Evolutionary conservation across 2,329 filamentous ascomycete species (phyloP).

Genomic region (Hymenoscyphus occultus): DNA sequence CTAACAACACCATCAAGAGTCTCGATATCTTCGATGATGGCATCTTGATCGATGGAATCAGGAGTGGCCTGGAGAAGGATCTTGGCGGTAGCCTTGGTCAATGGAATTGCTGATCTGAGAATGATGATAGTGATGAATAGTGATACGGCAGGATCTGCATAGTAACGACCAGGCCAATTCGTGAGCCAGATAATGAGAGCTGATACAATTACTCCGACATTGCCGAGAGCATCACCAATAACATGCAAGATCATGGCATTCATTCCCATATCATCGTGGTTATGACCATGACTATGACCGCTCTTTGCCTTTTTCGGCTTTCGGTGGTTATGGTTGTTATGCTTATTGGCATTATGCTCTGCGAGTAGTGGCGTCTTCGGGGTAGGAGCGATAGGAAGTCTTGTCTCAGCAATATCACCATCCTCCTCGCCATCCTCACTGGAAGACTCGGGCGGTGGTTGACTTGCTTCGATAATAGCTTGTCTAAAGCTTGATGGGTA

Average conservation of each 20-base stretch:
- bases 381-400: slow-evolving; percentile 32
- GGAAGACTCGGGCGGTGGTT: slow-evolving; percentile 56
- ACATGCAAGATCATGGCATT: slow-evolving; percentile 75
- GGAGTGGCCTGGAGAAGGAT: slow-evolving; percentile 94
- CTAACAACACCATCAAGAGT: slow-evolving; percentile 79
- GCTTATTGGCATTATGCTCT: slow-evolving; percentile 19
- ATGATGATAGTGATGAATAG: slow-evolving; percentile 87
- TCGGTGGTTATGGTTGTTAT: slow-evolving; percentile 72
- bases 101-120: slow-evolving; percentile 69
- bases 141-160: slow-evolving; percentile 88
- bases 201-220: slow-evolving; percentile 79
- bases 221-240: slow-evolving; percentile 80
- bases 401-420: slow-evolving; percentile 28
- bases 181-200: slow-evolving; percentile 91
- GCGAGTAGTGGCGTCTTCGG: slow-evolving; percentile 31
- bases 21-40: slow-evolving; percentile 90
- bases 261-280: slow-evolving; percentile 92
- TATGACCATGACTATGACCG: slow-evolving; percentile 71
- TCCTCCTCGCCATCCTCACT: slow-evolving; percentile 42
- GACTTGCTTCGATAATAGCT: slow-evolving; percentile 84
- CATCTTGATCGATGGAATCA: slow-evolving; percentile 79
- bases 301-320: slow-evolving; percentile 65
- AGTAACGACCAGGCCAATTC: slow-evolving; percentile 74
- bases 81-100: slow-evolving; percentile 76
- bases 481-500: slow-evolving; percentile 89